Conservation (phyloP, 2,329 filamentous ascomycete genomes). For the Phyllosticta citrichinensis region DNA sequence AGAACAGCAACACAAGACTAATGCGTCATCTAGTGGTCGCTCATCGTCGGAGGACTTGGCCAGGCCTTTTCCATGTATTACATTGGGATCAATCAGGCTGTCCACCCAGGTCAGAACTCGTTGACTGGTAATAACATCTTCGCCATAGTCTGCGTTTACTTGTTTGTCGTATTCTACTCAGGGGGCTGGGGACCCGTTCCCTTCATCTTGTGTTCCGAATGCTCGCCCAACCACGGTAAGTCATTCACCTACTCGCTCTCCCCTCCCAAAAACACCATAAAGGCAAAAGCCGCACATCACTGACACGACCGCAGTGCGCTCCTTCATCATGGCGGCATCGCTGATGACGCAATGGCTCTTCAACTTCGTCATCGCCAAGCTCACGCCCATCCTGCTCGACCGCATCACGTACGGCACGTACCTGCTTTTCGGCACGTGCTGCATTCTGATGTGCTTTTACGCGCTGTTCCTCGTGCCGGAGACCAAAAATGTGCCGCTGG, state of each 20-base stretch:
- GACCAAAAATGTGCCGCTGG: constrained; percentile 34
- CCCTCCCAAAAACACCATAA: not conserved
- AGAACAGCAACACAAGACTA: not conserved
- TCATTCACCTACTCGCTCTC: not conserved
- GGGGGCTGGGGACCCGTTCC: constrained; percentile 38
- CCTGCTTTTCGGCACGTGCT: constrained; percentile 32
- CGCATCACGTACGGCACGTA: constrained; percentile 36
- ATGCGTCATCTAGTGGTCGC: constrained; percentile 23
- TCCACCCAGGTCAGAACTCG: constrained; percentile 22
- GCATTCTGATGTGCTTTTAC: constrained; percentile 34
- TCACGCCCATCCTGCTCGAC: constrained; percentile 34
- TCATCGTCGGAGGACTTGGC: constrained; percentile 32
- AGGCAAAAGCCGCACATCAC: not conserved
- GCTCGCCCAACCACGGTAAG: constrained; percentile 27
- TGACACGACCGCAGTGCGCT: constrained; percentile 20
- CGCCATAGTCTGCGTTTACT: constrained; percentile 43
- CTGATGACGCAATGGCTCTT: constrained; percentile 39
- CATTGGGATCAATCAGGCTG: constrained; percentile 26
- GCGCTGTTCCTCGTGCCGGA: constrained; percentile 34
- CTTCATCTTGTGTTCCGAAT: constrained; percentile 35
- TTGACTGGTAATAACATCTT: constrained; percentile 32
- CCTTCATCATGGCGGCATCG: constrained; percentile 33
- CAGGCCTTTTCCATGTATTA: constrained; percentile 37
- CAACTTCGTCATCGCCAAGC: constrained; percentile 27
- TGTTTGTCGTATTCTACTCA: constrained; percentile 38